Conservation (phyloP, 78 protist genomes). For the Dictyostelium firmibasis region DNA sequence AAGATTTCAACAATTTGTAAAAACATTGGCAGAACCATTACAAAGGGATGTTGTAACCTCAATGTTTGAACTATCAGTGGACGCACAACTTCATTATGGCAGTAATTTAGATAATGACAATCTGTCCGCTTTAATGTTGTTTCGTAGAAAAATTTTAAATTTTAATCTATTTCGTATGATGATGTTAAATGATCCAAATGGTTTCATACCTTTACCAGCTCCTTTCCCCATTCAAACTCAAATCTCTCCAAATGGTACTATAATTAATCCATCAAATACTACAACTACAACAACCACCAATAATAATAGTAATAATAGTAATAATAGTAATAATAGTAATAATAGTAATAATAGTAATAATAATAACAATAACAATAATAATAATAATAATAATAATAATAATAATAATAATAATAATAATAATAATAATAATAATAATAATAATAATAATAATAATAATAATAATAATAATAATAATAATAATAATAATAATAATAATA, state of each 20-base stretch:
- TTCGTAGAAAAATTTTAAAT: slow-evolving; percentile 25
- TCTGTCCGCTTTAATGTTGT: not conserved
- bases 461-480: not conserved
- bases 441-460: not conserved
- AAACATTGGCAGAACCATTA: not conserved
- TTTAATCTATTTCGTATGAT: slow-evolving; percentile 34
- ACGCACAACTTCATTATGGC: not conserved
- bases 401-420: not conserved
- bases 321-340: not conserved
- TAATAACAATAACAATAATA: not conserved
- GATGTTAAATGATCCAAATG: slow-evolving; percentile 37
- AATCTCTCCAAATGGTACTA: not conserved
- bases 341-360: not conserved
- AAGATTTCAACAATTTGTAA: not conserved
- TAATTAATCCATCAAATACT: not conserved
- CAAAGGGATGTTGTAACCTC: not conserved
- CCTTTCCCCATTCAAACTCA: not conserved
- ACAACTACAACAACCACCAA: too few species aligned
- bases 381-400: not conserved
- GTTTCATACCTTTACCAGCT: slow-evolving; percentile 20
- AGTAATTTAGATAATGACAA: not conserved
- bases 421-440: not conserved
- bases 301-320: not conserved
- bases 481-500: not conserved
- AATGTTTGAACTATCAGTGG: slow-evolving; percentile 29